Base-by-base conservation (phyloP, 1,284 basidiomycete species). In the Leccinum pachyderme region DNA sequence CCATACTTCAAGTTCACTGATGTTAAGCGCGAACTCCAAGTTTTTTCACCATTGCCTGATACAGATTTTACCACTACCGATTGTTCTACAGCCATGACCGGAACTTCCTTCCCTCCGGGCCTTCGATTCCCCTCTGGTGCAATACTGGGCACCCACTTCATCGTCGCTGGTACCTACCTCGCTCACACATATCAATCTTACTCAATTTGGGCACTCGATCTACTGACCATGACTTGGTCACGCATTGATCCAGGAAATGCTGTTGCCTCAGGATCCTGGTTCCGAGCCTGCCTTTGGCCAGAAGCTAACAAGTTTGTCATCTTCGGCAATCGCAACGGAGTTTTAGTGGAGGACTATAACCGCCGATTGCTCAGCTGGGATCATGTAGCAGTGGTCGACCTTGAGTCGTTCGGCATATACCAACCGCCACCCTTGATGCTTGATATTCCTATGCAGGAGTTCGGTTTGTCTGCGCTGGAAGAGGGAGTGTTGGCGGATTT, bases 321-420 rank as follows among this genome's bases (percentile, higher is more conserved):
- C 39, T 94, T 97, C 64, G 95, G 95, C 2, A 93, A 96, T 70
- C 81, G 84, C 39, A 80, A 89, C 59, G 87, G 90, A 11, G 93
- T 93, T 66, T 81, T 97, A 18, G 90, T 95, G 0, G 87, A 91
- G 53, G 95, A 98, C 66, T 98, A 95, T 67, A 93, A 93, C 68
- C 84, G 90, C 47, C 87, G 93, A 24, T 80, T 95, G 5, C 84
- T 95, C 61, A 93, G 91, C 65, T 95, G 93, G 83, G 89, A 94
- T 60, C 90, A 98, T 65, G 83, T 96, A 53, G 92, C 92, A 3
- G 86, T 93, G 55, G 84, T 97, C 57, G 93, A 95, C 66, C 78
- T 97, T 35, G 95, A 97, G 73, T 89, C 94, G 0, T 95, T 93
- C 65, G 95, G 94, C 2, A 92, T 97, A 62, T 96, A 97, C 68